Base-by-base conservation (phyloP, 2,329 filamentous ascomycete genomes). In the Thermomyces lanuginosus region DNA sequence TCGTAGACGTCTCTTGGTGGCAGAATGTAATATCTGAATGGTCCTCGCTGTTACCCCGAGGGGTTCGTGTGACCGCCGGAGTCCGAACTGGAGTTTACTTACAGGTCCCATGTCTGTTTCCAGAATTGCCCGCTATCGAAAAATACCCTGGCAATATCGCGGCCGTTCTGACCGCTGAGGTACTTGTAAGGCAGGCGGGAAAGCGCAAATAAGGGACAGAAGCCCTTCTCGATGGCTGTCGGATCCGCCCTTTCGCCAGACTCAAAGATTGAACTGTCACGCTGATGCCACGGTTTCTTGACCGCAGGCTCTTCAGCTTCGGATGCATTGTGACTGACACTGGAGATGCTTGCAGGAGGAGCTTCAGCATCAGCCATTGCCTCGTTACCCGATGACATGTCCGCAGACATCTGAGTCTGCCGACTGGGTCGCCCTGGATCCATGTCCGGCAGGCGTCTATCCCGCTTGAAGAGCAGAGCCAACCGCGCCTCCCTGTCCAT, bases 31-130 rank as follows among this genome's bases (percentile, higher is more conserved):
- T 75, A 82, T 29, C 76, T 80, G 26, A 10, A 8, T 22, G 17
- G n/a, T 17, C 15, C 8, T 21, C 20, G 23, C 26, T 16, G 24
- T n/a, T n/a, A n/a, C n/a, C n/a, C n/a, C n/a, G 8, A 18, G 16
- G 14, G 21, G 11, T 5, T 4, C 17, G 27, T 16, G 10, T 24
- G 2, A 4, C 9, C 22, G 24, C 12, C 12, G 10, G 23, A 19
- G 19, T 2, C 2, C 2, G 23, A 14, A 26, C 30, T 3, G 18
- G 18, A 20, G 10, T 5, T 6, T n/a, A 62, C 74, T 63, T 60
- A 89, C 79, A 92, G 56, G 35, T 86, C 72, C 83, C 83, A 92
- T 7, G 57, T 43, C 32, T 69, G 63, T 2, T 58, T 51, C 40
- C 66, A 68, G 36, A 62, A 57, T 27, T 59, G 49, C 2, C 51